Evolutionary conservation across 495 filamentous ascomycete genomes (phyloP).

Genomic region (Bathelium albidoporum): DNA sequence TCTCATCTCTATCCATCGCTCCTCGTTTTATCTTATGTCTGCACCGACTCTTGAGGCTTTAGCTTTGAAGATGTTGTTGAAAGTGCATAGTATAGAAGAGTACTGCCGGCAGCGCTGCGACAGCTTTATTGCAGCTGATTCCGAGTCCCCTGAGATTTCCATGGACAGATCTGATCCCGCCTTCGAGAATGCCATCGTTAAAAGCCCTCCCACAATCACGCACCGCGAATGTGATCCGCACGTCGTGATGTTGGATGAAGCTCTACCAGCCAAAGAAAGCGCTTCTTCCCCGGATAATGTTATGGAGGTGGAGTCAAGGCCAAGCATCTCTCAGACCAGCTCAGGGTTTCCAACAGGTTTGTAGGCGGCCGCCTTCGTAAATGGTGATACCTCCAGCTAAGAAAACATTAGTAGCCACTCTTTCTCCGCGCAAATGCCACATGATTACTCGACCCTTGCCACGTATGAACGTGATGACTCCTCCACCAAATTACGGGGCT

Average conservation of each 20-base stretch:
- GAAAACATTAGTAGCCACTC: neutral
- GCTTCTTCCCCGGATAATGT: neutral
- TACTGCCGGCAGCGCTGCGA: neutral
- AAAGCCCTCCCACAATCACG: neutral
- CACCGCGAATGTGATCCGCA: neutral
- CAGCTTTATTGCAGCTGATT: neutral
- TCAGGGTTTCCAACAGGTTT: neutral
- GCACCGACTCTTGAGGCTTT: neutral
- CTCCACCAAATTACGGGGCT: constrained; percentile 56
- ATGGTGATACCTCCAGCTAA: neutral
- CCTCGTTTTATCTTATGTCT: neutral
- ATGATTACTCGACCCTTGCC: neutral
- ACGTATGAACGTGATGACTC: constrained; percentile 21
- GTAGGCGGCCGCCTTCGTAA: neutral
- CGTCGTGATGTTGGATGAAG: neutral
- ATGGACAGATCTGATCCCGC: neutral
- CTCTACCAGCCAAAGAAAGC: neutral
- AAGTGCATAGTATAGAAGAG: neutral
- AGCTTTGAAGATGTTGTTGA: neutral
- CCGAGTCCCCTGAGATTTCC: neutral
- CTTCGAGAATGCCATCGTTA: neutral
- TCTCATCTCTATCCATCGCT: neutral
- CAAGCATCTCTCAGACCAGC: neutral
- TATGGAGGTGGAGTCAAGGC: neutral
- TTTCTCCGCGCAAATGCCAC: neutral